These are phyloP conservation scores for Furcasterigmium sp. DNA, from an alignment of 2,329 filamentous ascomycete genomes.

Conservation along the genomic window DNA sequence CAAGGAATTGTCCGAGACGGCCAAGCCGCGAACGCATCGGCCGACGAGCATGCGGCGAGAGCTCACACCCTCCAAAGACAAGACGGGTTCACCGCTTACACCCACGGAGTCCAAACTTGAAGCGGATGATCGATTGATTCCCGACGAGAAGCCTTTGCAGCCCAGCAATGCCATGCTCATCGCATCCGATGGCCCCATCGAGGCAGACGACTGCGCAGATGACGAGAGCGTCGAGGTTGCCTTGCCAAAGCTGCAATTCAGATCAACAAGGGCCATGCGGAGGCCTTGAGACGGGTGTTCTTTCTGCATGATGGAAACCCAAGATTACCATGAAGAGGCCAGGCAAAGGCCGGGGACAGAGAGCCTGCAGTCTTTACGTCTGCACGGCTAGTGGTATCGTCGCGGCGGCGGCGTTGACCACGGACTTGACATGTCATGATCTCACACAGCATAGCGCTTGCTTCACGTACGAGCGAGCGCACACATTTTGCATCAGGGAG, in stretches of 20 bases:
- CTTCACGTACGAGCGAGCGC: not conserved
- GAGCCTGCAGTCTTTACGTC: too few species aligned
- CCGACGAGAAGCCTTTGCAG: conserved; percentile 8
- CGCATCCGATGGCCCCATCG: conserved; percentile 6
- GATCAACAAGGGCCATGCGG: conserved; percentile 34
- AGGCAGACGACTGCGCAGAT: conserved; percentile 21
- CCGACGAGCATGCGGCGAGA: conserved; percentile 49
- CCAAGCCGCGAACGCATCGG: conserved; percentile 42
- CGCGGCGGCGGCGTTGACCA: too few species aligned
- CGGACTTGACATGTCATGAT: not conserved
- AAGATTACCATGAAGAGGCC: too few species aligned
- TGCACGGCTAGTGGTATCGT: too few species aligned
- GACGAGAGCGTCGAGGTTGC: conserved; percentile 26
- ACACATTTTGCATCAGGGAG: not conserved
- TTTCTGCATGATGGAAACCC: too few species aligned
- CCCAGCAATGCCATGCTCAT: conserved; percentile 2
- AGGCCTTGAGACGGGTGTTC: not conserved
- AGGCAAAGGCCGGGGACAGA: too few species aligned
- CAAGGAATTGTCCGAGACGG: conserved; percentile 29
- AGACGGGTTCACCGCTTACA: conserved; percentile 12
- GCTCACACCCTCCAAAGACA: conserved; percentile 20
- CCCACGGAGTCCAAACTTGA: conserved; percentile 19
- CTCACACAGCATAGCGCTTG: conserved; percentile 1
- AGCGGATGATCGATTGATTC: conserved; percentile 19
- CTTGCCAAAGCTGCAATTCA: conserved; percentile 33